Base-by-base conservation (phyloP, 2,329 filamentous ascomycete genomes). In the Fusarium aywerte region DNA sequence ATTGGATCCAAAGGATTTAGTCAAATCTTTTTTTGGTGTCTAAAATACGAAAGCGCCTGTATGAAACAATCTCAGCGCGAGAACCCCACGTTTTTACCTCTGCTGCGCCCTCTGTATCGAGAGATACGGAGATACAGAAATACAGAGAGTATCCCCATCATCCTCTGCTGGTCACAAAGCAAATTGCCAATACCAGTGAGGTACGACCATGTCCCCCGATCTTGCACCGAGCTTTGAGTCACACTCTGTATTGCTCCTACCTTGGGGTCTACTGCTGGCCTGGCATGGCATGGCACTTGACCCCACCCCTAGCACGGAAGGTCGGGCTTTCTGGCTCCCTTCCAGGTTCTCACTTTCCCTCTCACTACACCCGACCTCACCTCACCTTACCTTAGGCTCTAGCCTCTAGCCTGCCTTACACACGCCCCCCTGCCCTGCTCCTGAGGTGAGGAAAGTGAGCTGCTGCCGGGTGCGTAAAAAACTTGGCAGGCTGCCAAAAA, bases 401-500 rank as follows among this genome's bases (percentile, higher is more conserved):
- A 42, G 21, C 50, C 21, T 23, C 21, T 21, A 23, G 38, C 21
- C 21, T 40, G 57, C 58, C 58, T 50, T 58, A 63, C 58, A 64
- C 63, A 58, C 27, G 11, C 63, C 58, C 66, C 62, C 66, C 51
- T 56, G 29, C 35, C 40, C 35, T 59, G 20, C 11, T 42, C 54
- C 23, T 58, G 57, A 58, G 23, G 36, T 39, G 15, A 15, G 20
- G 36, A 39, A 39, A 49, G 45, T 20, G 36, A 25, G 31, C 45
- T 36, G 49, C 52, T 67, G 44, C 58, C 55, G 29, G 40, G 58
- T 63, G 58, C 51, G 56, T 59, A 53, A 49, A 58, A 62, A 67
- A 64, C 49, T 52, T 59, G 65, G 56, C 63, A 45, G 52, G 32
- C 57, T 62, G 65, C 65, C 66, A 67, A 69, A 67, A 69, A 69